Conservation (phyloP, 2,329 filamentous ascomycete species). For the Aspergillus pseudotamarii region DNA sequence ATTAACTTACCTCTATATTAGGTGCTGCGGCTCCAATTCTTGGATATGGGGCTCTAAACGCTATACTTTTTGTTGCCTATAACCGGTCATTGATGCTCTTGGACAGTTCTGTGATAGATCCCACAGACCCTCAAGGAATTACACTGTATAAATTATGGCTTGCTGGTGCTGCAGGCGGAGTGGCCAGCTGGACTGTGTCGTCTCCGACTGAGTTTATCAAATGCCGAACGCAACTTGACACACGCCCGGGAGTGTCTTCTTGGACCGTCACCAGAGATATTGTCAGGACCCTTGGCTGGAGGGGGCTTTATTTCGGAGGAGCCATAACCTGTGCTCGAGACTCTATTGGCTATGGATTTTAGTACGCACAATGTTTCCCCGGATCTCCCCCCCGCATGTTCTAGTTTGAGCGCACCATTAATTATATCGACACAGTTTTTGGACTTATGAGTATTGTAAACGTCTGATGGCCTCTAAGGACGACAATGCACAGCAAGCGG, state of each 20-base stretch:
- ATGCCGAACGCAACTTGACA: slow-evolving; percentile 76
- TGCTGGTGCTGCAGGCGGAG: slow-evolving; percentile 77
- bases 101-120: slow-evolving; percentile 43
- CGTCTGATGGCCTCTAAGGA: slow-evolving; percentile 54
- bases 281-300: slow-evolving; percentile 60
- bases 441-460: slow-evolving; percentile 81
- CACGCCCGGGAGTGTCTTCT: slow-evolving; percentile 54
- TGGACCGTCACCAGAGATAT: slow-evolving; percentile 67
- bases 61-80: slow-evolving; percentile 85
- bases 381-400: slow-evolving; percentile 11
- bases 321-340: slow-evolving; percentile 80
- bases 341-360: slow-evolving; percentile 93
- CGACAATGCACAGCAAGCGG: slow-evolving; percentile 53
- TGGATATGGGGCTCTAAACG: slow-evolving; percentile 89
- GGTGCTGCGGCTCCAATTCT: slow-evolving; percentile 84
- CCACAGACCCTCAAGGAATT: slow-evolving; percentile 46
- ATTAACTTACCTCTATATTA: slow-evolving; percentile 25
- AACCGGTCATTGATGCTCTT: slow-evolving; percentile 76
- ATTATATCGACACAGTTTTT: slow-evolving; percentile 61
- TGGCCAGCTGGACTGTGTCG: slow-evolving; percentile 83
- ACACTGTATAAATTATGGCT: slow-evolving; percentile 71
- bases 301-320: slow-evolving; percentile 80
- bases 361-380: slow-evolving; percentile 53
- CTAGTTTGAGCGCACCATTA: slow-evolving; percentile 12
- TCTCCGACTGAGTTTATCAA: slow-evolving; percentile 91